Conservation (phyloP, 2,329 filamentous ascomycete species). For the Colletotrichum echinochloae region DNA sequence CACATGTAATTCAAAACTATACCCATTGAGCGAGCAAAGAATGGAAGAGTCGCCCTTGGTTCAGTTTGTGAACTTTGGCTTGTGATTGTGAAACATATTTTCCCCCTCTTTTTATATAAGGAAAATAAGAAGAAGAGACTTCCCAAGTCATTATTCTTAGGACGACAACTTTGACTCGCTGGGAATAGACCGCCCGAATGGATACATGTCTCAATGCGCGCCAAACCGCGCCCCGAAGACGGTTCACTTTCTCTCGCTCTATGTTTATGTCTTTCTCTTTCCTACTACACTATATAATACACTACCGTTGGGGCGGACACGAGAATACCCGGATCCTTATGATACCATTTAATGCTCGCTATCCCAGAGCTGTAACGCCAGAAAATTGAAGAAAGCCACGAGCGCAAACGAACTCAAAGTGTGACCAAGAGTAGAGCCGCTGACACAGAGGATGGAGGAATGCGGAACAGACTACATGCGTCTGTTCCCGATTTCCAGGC, state of each 20-base stretch:
- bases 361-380: constrained; percentile 26
- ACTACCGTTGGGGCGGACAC: background rate
- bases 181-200: background rate
- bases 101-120: too few relatives aligned
- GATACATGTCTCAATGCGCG: background rate
- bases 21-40: background rate
- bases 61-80: background rate
- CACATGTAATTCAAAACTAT: constrained; percentile 9
- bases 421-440: background rate
- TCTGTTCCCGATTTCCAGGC: background rate
- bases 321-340: constrained; percentile 1
- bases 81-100: constrained; percentile 5
- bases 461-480: background rate
- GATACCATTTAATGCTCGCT: constrained; percentile 10
- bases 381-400: constrained; percentile 4
- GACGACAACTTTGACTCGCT: background rate
- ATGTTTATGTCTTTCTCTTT: too few relatives aligned
- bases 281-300: background rate
- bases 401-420: background rate
- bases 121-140: background rate
- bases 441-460: background rate
- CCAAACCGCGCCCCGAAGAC: background rate
- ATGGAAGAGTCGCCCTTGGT: background rate
- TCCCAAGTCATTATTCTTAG: background rate
- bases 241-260: background rate